phyloP scores from a whole-genome alignment of 2,329 filamentous ascomycete genomes.

The Apiospora arundinis region DNA sequence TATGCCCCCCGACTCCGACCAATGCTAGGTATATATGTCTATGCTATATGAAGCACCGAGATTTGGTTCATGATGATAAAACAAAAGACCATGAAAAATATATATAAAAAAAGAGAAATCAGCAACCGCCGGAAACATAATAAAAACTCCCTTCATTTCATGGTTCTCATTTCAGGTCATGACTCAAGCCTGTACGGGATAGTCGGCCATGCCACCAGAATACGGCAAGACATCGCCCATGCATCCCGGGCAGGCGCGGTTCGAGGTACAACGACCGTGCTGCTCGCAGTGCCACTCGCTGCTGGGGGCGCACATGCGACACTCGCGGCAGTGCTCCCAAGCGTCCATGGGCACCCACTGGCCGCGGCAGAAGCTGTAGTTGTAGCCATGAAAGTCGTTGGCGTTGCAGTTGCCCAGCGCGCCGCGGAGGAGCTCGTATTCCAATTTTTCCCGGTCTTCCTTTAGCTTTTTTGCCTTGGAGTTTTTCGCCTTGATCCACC shows the following conservation, averaged over 20 bases:
- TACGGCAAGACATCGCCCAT: slow-evolving; percentile 32
- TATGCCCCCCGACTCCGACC: slow-evolving; percentile 21
- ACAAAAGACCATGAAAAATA: background rate
- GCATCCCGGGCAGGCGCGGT: slow-evolving; percentile 39
- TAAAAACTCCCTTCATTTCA: slow-evolving; percentile 15
- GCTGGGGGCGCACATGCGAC: slow-evolving; percentile 37
- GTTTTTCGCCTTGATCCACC: slow-evolving; percentile 38
- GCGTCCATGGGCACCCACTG: slow-evolving; percentile 38
- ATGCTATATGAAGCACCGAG: slow-evolving; percentile 22
- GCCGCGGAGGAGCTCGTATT: slow-evolving; percentile 42
- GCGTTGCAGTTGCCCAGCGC: slow-evolving; percentile 39
- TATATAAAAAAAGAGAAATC: background rate
- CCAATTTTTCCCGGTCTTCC: slow-evolving; percentile 40
- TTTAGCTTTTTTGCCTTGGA: slow-evolving; percentile 40
- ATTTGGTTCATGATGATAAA: slow-evolving; percentile 13
- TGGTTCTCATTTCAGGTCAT: slow-evolving; percentile 21
- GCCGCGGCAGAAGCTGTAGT: slow-evolving; percentile 42
- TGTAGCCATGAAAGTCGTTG: slow-evolving; percentile 40
- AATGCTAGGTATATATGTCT: slow-evolving; percentile 24
- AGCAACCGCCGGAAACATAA: background rate
- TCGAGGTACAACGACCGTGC: slow-evolving; percentile 39
- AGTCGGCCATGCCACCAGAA: slow-evolving; percentile 27
- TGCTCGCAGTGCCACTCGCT: slow-evolving; percentile 43
- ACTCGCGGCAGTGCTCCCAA: slow-evolving; percentile 42
- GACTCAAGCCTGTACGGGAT: slow-evolving; percentile 23